A percentile compares a stretch with the other conserved stretches of the same genome.
phyloP scores from a whole-genome alignment of 345 rosid species.

The Pistacia vera region DNA sequence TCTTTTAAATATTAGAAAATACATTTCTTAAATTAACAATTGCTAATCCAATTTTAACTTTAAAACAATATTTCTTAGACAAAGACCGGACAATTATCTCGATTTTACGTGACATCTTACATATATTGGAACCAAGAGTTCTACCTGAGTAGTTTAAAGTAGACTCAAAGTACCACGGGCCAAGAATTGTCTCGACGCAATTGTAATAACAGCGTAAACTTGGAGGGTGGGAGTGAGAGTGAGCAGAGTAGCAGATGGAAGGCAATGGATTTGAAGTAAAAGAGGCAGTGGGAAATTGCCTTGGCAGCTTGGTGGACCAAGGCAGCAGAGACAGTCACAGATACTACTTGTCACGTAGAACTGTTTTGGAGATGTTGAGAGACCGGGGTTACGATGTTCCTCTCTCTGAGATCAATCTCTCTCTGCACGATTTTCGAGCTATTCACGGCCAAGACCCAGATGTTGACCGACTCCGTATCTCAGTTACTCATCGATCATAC shows the following conservation, averaged over 20 bases:
- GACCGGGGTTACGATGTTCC: slow-evolving; percentile 81
- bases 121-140: too few relatives aligned
- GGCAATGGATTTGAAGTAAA: slow-evolving; percentile 25
- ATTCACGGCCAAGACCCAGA: slow-evolving; percentile 59
- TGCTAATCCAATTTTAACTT: too few relatives aligned
- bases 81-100: too few relatives aligned
- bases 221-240: too few relatives aligned
- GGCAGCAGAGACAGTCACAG: slow-evolving; percentile 72
- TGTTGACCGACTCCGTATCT: slow-evolving; percentile 60
- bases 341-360: slow-evolving; percentile 66
- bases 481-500: slow-evolving; percentile 52
- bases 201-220: too few relatives aligned
- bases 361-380: slow-evolving; percentile 78
- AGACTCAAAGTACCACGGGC: too few relatives aligned
- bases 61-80: too few relatives aligned
- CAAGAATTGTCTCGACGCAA: too few relatives aligned
- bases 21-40: too few relatives aligned
- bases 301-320: slow-evolving; percentile 54
- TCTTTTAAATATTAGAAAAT: too few relatives aligned
- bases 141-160: too few relatives aligned
- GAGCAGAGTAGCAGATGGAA: not conserved
- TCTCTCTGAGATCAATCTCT: slow-evolving; percentile 55
- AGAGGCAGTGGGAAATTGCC: slow-evolving; percentile 35
- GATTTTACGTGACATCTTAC: too few relatives aligned
- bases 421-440: slow-evolving; percentile 69